These are phyloP conservation scores for Phaseolus coccineus DNA, from an alignment of 331 rosid genomes.

Conservation along the genomic window DNA sequence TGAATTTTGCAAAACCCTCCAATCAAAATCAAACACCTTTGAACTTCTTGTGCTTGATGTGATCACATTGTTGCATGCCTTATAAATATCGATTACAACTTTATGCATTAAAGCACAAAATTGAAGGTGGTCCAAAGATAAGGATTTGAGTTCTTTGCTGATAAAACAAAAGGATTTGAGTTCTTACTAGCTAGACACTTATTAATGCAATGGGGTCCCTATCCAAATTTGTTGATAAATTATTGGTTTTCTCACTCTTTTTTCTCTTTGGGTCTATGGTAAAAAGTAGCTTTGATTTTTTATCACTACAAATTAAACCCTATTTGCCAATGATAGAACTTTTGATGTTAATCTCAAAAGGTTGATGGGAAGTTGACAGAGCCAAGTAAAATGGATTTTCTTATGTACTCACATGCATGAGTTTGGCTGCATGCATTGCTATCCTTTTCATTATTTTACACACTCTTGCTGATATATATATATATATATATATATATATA, in stretches of 20 bases:
- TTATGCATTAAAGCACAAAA: slow-evolving; percentile 23
- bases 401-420: slow-evolving; percentile 37
- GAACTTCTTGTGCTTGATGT: slow-evolving; percentile 31
- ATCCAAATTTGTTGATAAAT: slow-evolving; percentile 18
- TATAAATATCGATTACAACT: slow-evolving; percentile 23
- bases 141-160: slow-evolving; percentile 14
- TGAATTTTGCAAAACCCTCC: slow-evolving; percentile 37
- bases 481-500: neutral
- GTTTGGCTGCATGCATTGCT: slow-evolving; percentile 33
- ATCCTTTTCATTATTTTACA: slow-evolving; percentile 26
- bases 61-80: slow-evolving; percentile 30
- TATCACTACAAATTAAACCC: neutral
- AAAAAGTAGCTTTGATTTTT: slow-evolving; percentile 16
- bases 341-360: slow-evolving; percentile 33
- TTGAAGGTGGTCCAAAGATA: slow-evolving; percentile 52
- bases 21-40: slow-evolving; percentile 31
- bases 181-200: slow-evolving; percentile 6
- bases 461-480: neutral
- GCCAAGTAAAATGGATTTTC: neutral
- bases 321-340: slow-evolving; percentile 12
- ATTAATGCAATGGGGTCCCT: slow-evolving; percentile 18
- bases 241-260: slow-evolving; percentile 11
- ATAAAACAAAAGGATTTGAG: slow-evolving; percentile 29
- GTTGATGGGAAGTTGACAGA: slow-evolving; percentile 21
- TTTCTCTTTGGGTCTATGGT: neutral